A percentile compares a stretch with the other conserved stretches of the same genome.
Conservation (phyloP, 345 rosid species). For the Citrus sinensis region DNA sequence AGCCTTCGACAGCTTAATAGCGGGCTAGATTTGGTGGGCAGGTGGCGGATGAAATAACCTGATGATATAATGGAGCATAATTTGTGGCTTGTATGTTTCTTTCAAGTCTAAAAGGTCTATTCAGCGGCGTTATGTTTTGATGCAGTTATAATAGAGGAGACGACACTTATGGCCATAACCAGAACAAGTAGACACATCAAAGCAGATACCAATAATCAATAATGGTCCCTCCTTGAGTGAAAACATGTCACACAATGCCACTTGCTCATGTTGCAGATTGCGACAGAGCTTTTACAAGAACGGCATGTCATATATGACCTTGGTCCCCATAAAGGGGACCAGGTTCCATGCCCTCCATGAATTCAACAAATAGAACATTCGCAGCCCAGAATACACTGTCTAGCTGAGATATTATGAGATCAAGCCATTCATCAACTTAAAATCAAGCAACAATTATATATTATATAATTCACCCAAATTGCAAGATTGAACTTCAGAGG, state of each 20-base stretch:
- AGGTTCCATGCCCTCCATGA: neutral
- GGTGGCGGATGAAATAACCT: neutral
- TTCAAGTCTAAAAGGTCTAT: neutral
- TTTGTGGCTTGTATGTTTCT: neutral
- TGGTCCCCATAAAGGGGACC: neutral
- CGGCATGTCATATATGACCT: neutral
- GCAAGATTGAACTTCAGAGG: neutral
- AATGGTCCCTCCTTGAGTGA: neutral
- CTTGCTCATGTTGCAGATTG: neutral
- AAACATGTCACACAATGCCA: neutral
- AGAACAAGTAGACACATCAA: neutral
- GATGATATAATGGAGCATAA: neutral
- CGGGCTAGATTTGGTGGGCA: too few species aligned
- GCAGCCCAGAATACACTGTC: neutral
- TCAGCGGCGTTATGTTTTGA: neutral
- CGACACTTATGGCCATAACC: neutral
- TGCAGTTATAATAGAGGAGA: neutral
- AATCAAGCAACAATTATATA: neutral
- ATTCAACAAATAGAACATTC: neutral
- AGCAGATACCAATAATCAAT: neutral
- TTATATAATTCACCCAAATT: neutral
- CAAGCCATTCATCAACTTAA: neutral
- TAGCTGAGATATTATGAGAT: neutral
- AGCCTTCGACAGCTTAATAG: too few species aligned
- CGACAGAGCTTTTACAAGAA: neutral